Base-by-base conservation (phyloP, 768 basidiomycete species). In the Russula vinacea region DNA sequence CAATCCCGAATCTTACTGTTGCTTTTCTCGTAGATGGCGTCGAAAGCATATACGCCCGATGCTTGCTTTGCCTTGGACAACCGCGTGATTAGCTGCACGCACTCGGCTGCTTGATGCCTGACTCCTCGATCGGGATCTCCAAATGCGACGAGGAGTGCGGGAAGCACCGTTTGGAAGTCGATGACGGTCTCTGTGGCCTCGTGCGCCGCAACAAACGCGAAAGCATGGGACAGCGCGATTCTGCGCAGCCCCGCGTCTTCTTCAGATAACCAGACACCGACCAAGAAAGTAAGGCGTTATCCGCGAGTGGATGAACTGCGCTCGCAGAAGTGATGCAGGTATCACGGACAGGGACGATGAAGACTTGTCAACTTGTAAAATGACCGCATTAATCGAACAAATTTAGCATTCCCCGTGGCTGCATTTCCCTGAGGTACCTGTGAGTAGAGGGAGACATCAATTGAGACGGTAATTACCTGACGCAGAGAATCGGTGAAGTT, bases 161-260 rank as follows among this genome's bases (percentile, higher is more conserved):
- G 90, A 13, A 94, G 70, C 7, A 94, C 80, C 0, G 84, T 86
- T 73, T 94, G 89, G 74, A 95, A 92, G 73, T 96, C 94, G 5
- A 87, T 73, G 16, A 80, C 77, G 42, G 80, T 78, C 47, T 79
- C 75, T 52, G 81, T 76, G 2, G 78, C 70, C 1, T 80, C 71
- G 73, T 92, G 86, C 0, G 94, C 92, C 53, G 85, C 80, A 14
- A 98, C 73, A 74, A 95, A 95, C 0, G 93, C 91, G 2, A 82
- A 78, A 22, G 86, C 85, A 71, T 98, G 94, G 5, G 81, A 76
- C 10, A 98, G 77, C 0, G 93, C 86, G 1, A 85, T 79, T 2
- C 80, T 75, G 62, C 75, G 80, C 64, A 78, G 79, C 54, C 75
- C 68, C 22, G 73, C 68, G 3, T 74, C 60, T 55, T 22, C 59